phyloP scores from a whole-genome alignment of 345 rosid species.

The Eucalyptus microcorys region DNA sequence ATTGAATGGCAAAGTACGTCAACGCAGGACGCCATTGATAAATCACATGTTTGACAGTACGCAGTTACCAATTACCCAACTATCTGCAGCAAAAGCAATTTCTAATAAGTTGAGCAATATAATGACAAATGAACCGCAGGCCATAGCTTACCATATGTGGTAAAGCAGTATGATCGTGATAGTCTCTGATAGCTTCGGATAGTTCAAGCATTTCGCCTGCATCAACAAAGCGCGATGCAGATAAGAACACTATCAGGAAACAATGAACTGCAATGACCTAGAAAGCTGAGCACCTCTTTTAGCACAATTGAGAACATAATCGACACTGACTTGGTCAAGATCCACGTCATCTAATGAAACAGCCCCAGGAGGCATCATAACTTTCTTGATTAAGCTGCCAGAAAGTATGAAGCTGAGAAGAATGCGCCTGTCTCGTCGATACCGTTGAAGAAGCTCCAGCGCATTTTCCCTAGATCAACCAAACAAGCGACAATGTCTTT shows the following conservation, averaged over 20 bases:
- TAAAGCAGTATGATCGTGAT: slow-evolving; percentile 69
- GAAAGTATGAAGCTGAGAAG: slow-evolving; percentile 80
- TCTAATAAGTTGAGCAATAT: neutral
- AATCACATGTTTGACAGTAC: neutral
- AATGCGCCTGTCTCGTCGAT: slow-evolving; percentile 73
- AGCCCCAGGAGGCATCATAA: slow-evolving; percentile 96
- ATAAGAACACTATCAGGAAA: neutral
- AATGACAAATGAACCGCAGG: neutral
- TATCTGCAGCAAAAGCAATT: neutral
- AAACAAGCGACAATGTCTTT: neutral
- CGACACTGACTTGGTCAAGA: slow-evolving; percentile 98
- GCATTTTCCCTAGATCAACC: slow-evolving; percentile 52
- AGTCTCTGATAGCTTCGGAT: slow-evolving; percentile 90
- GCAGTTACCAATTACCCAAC: neutral
- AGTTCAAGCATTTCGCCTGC: slow-evolving; percentile 85
- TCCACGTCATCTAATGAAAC: slow-evolving; percentile 94
- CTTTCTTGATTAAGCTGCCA: slow-evolving; percentile 86
- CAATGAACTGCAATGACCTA: neutral
- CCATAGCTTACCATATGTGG: slow-evolving; percentile 66
- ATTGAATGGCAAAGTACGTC: neutral
- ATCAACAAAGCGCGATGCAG: neutral
- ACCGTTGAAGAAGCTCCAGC: slow-evolving; percentile 71
- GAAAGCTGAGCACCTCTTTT: slow-evolving; percentile 45
- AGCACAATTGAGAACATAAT: slow-evolving; percentile 78
- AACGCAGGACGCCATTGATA: neutral